A percentile compares a stretch with the other conserved stretches of the same genome.
Conservation (phyloP, 345 rosid species). For the Ceriops tagal region DNA sequence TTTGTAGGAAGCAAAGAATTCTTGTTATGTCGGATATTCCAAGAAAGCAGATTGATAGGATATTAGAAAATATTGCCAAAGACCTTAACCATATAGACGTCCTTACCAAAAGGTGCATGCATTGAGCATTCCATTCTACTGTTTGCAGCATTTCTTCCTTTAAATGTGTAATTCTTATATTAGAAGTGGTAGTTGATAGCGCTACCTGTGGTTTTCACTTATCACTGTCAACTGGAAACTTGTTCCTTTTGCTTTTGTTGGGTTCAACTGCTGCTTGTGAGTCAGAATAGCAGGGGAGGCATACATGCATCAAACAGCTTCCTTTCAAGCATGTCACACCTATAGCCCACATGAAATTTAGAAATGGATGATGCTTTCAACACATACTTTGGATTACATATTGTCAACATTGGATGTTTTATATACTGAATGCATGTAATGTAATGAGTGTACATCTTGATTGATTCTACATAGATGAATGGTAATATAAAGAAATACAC, state of each 20-base stretch:
- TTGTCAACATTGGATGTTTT: neutral
- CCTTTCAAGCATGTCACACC: neutral
- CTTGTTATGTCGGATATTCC: conserved; percentile 96
- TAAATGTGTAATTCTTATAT: neutral
- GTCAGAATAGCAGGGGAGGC: neutral
- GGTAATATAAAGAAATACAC: neutral
- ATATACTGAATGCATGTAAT: neutral
- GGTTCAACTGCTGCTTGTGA: neutral
- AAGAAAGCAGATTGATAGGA: conserved; percentile 86
- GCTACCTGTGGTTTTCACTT: no score
- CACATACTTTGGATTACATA: neutral
- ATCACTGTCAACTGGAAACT: neutral
- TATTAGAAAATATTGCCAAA: conserved; percentile 66
- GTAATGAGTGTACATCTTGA: neutral
- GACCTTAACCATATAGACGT: conserved; percentile 85
- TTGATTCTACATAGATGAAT: neutral
- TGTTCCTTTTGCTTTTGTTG: conserved; percentile 1
- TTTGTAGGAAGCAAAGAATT: conserved; percentile 82
- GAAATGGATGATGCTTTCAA: neutral
- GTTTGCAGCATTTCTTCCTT: neutral
- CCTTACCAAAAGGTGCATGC: conserved; percentile 75
- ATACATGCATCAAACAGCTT: neutral
- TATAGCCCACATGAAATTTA: neutral
- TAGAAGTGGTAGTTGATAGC: no score
- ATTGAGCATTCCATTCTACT: conserved; percentile 5